Evolutionary conservation across 2,329 filamentous ascomycete species (phyloP).

Genomic region (Bipolaris zeicola): DNA sequence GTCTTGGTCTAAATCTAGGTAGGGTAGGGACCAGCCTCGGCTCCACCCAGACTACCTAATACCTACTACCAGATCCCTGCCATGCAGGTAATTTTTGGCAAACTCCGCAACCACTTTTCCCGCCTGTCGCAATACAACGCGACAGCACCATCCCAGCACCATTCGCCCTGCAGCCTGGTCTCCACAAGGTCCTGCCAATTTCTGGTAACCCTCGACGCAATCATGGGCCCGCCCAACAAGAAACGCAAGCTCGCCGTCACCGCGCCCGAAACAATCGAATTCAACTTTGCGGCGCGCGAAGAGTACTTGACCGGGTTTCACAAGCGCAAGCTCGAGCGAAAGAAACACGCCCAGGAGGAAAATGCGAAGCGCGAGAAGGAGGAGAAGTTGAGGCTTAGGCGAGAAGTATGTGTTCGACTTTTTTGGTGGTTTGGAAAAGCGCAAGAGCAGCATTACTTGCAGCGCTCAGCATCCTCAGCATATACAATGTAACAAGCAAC

Average conservation of each 20-base stretch:
- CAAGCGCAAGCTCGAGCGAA: slow-evolving; percentile 87
- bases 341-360: slow-evolving; percentile 82
- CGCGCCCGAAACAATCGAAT: slow-evolving; percentile 78
- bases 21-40: slow-evolving; percentile 6
- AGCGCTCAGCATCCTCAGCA: too few species aligned
- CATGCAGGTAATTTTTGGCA: slow-evolving; percentile 28
- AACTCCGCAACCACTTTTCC: slow-evolving; percentile 14
- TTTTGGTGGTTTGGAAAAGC: neutral
- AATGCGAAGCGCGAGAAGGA: slow-evolving; percentile 77
- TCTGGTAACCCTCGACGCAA: neutral
- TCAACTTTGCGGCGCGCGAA: slow-evolving; percentile 77
- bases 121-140: neutral
- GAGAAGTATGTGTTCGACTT: slow-evolving; percentile 65
- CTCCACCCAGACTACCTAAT: slow-evolving; percentile 9
- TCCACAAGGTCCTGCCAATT: neutral
- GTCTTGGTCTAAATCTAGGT: neutral
- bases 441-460: neutral
- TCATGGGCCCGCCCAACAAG: slow-evolving; percentile 35
- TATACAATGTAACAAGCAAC: neutral
- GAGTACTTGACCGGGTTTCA: slow-evolving; percentile 96
- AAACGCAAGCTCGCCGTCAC: slow-evolving; percentile 46
- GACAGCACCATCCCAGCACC: slow-evolving; percentile 7
- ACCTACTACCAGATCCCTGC: slow-evolving; percentile 24
- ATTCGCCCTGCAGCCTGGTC: neutral
- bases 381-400: slow-evolving; percentile 74